Conservation (phyloP, 2,329 filamentous ascomycete genomes). For the Dothistroma pini region DNA sequence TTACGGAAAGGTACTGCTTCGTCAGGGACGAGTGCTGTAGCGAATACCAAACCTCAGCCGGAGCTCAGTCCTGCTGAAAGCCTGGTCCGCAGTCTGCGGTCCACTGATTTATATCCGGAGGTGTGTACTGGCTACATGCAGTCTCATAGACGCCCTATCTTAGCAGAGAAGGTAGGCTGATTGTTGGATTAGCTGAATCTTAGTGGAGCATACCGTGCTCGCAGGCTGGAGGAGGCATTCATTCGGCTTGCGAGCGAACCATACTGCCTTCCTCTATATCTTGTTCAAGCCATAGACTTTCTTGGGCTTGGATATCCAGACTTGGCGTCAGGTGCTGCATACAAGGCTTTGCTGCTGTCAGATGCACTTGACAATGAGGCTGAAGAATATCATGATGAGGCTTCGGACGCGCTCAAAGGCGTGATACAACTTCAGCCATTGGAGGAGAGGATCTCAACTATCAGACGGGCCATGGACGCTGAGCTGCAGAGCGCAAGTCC, state of each 20-base stretch:
- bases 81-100: constrained; percentile 12
- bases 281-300: constrained; percentile 66
- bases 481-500: constrained; percentile 15
- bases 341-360: constrained; percentile 79
- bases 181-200: constrained; percentile 12
- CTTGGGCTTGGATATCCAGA: constrained; percentile 79
- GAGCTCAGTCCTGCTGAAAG: background rate
- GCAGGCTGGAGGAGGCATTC: constrained; percentile 16
- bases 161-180: constrained; percentile 17
- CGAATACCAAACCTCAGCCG: background rate
- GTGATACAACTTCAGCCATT: constrained; percentile 27
- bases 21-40: background rate
- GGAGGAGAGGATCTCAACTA: constrained; percentile 38
- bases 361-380: constrained; percentile 76
- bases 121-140: constrained; percentile 14
- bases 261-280: constrained; percentile 26
- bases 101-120: constrained; percentile 18
- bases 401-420: constrained; percentile 46
- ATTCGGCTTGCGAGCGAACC: constrained; percentile 13
- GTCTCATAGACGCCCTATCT: background rate
- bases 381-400: constrained; percentile 76
- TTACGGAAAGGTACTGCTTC: background rate
- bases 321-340: constrained; percentile 83
- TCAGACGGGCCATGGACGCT: constrained; percentile 26
- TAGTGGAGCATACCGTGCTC: constrained; percentile 1